A percentile compares a stretch with the other conserved stretches of the same genome.
Conservation (phyloP, 768 basidiomycete species). For the Chalciporus piperatus region DNA sequence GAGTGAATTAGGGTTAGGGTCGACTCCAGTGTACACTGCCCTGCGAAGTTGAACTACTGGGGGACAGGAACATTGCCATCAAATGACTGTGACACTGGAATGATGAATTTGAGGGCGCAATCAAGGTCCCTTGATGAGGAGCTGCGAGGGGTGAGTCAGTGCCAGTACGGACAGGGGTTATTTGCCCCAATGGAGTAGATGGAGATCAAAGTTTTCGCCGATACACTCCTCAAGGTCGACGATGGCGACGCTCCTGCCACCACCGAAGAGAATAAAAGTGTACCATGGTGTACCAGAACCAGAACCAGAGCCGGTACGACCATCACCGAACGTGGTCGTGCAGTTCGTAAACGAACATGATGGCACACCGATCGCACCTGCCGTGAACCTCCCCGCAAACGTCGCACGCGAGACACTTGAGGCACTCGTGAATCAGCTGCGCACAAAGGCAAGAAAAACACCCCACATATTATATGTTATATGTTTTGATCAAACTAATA, state of each 20-base stretch:
- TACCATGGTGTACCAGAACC: constrained; percentile 74
- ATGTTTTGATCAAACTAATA: constrained; percentile 3
- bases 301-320: constrained; percentile 43
- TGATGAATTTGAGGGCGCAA: neutral
- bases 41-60: neutral
- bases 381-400: constrained; percentile 87
- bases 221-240: neutral
- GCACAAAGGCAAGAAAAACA: constrained; percentile 55
- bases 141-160: neutral
- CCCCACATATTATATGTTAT: no score
- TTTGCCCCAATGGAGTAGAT: constrained; percentile 10
- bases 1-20: constrained; percentile 23
- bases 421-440: constrained; percentile 83
- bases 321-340: constrained; percentile 73
- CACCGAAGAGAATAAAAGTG: constrained; percentile 83
- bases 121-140: constrained; percentile 13
- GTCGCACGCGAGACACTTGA: constrained; percentile 82
- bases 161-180: constrained; percentile 22
- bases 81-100: neutral
- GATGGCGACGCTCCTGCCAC: constrained; percentile 86
- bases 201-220: neutral
- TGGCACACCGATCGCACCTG: constrained; percentile 76
- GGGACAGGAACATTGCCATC: neutral
- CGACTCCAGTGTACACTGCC: neutral
- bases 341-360: constrained; percentile 93